Evolutionary conservation across 257 asterid species (phyloP).

Genomic region (Osmanthus fragrans): DNA sequence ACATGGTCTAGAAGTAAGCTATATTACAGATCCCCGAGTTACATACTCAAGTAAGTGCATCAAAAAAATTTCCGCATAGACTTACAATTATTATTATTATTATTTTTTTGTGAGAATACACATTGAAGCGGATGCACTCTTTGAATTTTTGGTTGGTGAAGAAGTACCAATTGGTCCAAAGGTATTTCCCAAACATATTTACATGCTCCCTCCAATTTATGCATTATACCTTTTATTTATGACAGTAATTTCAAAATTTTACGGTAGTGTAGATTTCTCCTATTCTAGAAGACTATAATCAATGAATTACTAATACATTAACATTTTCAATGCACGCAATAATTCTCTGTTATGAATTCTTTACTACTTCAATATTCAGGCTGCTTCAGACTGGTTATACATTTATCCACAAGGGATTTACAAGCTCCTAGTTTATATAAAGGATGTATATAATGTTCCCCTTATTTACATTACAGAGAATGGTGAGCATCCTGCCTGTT

Average conservation of each 20-base stretch:
- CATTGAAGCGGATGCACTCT: not conserved
- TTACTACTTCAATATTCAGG: not conserved
- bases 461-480: slow-evolving; percentile 7
- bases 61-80: not conserved
- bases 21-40: slow-evolving; percentile 9
- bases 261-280: not conserved
- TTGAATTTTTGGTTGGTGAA: not conserved
- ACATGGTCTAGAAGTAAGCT: not conserved
- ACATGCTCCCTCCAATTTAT: not conserved
- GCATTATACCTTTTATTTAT: not conserved
- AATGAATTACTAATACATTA: not conserved
- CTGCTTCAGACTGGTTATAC: not conserved
- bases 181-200: slow-evolving; percentile 10
- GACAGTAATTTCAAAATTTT: not conserved
- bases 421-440: slow-evolving; percentile 1
- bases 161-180: slow-evolving; percentile 15
- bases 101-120: not conserved
- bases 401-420: slow-evolving; percentile 6
- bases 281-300: not conserved
- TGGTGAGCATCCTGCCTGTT: not conserved
- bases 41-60: slow-evolving; percentile 15
- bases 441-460: not conserved
- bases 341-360: not conserved
- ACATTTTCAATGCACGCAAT: not conserved
- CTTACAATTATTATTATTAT: not conserved